Evolutionary conservation across 2,329 filamentous ascomycete genomes (phyloP), one percentile per base, ranked within the genome.

Genomic region (Phialocephala subalpina): DNA sequence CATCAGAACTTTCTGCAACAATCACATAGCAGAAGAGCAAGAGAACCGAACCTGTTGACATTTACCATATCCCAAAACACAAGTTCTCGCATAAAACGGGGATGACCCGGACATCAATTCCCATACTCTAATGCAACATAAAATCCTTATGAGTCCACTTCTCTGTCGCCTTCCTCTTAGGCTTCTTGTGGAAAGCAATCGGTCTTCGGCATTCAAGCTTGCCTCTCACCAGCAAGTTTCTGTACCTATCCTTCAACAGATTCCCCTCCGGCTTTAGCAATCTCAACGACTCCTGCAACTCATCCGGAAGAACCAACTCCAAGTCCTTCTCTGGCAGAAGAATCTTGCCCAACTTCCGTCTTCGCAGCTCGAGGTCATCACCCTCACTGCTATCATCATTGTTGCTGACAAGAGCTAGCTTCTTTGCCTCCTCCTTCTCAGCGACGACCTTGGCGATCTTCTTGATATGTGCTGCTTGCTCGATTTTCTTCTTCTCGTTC

Each of bases 121-220:
- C n/a, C 4, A 27, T 16, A 7, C n/a, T 60, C 63, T 67, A 78
- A 70, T 77, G 75, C 47, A 78, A 70, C 74, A 77, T 76, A 61
- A 97, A 99, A 78, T 99, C 96, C 85, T 99, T 99, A 83, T 97
- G 92, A 53, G 90, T 89, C 96, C 96, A 99, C 82, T 98, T 99
- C 86, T 98, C 96, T 7, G 93, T 97, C 60, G 89, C 80, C 78
- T 92, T 93, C 72, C 83, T 89, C 84, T 90, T 94, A 69, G 88
- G 87, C 83, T 96, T 92, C 85, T 92, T 97, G 74, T 86, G 86
- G 81, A 96, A 95, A 7, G 90, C 87, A 65, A 95, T 87, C 60
- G 90, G 90, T 77, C 90, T 90, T 73, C 96, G 86, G 58, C 87
- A 87, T 83, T 99, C 96, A 67, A 99, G 81, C 81, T 96, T 97